Conservation (phyloP, 202 grass and related monocot genomes). For the Hordeum pubiflorum region DNA sequence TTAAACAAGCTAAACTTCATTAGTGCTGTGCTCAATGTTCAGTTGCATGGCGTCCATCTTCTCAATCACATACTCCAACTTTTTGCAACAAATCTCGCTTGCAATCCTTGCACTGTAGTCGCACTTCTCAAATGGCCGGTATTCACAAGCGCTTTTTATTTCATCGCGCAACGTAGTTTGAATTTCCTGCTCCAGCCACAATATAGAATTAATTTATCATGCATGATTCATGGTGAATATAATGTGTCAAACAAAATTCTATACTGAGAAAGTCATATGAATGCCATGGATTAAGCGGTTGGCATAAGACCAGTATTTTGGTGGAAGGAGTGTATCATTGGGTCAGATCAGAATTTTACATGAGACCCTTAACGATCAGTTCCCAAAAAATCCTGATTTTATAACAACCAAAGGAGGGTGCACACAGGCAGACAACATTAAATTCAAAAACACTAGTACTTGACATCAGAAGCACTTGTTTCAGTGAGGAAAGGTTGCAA, state of each 20-base stretch:
- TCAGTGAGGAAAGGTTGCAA: neutral
- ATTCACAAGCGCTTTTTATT: conserved; percentile 82
- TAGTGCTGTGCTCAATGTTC: conserved; percentile 46
- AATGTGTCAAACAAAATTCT: neutral
- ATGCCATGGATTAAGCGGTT: neutral
- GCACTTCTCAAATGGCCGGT: conserved; percentile 91
- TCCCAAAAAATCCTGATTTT: neutral
- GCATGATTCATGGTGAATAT: neutral
- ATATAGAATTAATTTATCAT: neutral
- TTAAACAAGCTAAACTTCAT: conserved; percentile 18
- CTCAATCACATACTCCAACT: conserved; percentile 75
- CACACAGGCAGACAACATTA: neutral
- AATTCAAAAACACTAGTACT: neutral
- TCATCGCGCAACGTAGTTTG: conserved; percentile 78
- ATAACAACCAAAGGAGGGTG: neutral
- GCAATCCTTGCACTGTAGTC: conserved; percentile 90
- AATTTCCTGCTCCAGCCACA: conserved; percentile 56
- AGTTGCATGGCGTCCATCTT: conserved; percentile 76
- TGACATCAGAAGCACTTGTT: neutral
- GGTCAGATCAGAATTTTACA: neutral
- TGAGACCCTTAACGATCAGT: neutral
- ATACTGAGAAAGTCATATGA: neutral
- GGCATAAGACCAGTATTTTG: neutral
- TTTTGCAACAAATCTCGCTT: conserved; percentile 86
- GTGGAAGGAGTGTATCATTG: neutral